Conservation (phyloP, 2,329 filamentous ascomycete genomes). For the Cordyceps cicadae region DNA sequence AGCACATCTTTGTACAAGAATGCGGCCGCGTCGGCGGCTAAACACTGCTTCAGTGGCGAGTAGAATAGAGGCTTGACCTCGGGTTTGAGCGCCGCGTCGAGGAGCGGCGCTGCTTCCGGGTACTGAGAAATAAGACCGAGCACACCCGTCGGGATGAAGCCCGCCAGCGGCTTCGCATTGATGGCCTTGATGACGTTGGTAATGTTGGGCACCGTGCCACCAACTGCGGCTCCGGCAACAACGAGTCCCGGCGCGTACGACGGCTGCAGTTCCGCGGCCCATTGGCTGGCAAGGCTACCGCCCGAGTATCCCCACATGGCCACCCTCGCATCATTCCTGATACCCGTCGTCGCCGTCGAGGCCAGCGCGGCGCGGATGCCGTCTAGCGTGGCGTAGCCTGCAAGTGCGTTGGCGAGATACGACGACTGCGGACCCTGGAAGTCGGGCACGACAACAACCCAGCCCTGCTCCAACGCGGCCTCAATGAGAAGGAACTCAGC, state of each 20-base stretch:
- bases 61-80: conserved; percentile 18
- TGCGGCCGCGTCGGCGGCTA: conserved; percentile 1
- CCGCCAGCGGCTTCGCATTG: conserved; percentile 17
- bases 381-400: conserved; percentile 35
- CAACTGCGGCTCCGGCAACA: conserved; percentile 20
- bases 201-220: conserved; percentile 18
- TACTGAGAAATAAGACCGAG: conserved; percentile 5
- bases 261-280: conserved; percentile 20
- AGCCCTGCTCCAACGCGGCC: conserved; percentile 31
- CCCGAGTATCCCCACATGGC: conserved; percentile 36
- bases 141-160: conserved; percentile 4
- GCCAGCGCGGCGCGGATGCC: conserved; percentile 33
- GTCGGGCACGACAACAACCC: conserved; percentile 41
- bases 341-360: conserved; percentile 19
- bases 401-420: conserved; percentile 32
- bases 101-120: background rate
- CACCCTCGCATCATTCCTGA: conserved; percentile 25
- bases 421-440: conserved; percentile 35
- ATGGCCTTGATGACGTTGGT: conserved; percentile 13
- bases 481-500: conserved; percentile 19
- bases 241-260: conserved; percentile 19
- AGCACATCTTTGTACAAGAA: background rate
- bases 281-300: conserved; percentile 12
- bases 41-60: conserved; percentile 17
- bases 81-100: conserved; percentile 1